A percentile compares a stretch with the other conserved stretches of the same genome.
Evolutionary conservation across 768 basidiomycete genomes (phyloP).

Genomic region (Suillus tomentosus): DNA sequence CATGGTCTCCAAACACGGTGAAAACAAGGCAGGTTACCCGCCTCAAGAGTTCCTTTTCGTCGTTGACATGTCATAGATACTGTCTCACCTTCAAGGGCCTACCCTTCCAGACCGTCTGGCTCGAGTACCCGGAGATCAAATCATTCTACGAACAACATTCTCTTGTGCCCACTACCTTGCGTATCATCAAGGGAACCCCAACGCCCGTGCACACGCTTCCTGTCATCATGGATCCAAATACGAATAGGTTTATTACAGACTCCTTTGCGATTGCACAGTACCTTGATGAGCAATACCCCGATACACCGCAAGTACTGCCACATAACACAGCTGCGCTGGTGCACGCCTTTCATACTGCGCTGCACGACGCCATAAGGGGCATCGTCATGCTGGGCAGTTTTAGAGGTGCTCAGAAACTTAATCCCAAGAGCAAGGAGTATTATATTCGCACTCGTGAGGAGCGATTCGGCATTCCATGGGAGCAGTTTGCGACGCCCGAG

Average conservation of each 20-base stretch:
- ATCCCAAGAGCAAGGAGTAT: slow-evolving; percentile 36
- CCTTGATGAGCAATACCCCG: slow-evolving; percentile 51
- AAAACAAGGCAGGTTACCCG: slow-evolving; percentile 33
- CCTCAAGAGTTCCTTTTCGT: neutral
- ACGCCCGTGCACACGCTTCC: slow-evolving; percentile 45
- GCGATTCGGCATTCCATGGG: slow-evolving; percentile 40
- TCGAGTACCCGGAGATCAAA: slow-evolving; percentile 55
- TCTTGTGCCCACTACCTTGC: slow-evolving; percentile 19
- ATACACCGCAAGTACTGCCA: slow-evolving; percentile 42
- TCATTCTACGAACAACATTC: slow-evolving; percentile 31
- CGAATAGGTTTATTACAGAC: slow-evolving; percentile 40
- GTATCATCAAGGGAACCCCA: slow-evolving; percentile 21
- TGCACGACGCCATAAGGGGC: slow-evolving; percentile 15
- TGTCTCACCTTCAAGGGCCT: slow-evolving; percentile 29
- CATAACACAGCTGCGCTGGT: slow-evolving; percentile 34
- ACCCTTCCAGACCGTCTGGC: slow-evolving; percentile 49
- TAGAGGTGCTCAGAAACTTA: slow-evolving; percentile 29
- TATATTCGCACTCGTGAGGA: slow-evolving; percentile 41
- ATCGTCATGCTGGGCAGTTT: slow-evolving; percentile 26
- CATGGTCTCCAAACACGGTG: slow-evolving; percentile 43
- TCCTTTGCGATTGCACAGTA: slow-evolving; percentile 51
- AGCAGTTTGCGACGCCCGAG: slow-evolving; percentile 30
- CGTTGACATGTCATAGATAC: neutral
- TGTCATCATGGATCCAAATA: slow-evolving; percentile 49
- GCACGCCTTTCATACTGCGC: slow-evolving; percentile 27